Conservation (phyloP, 2,329 filamentous ascomycete species). For the Rhexocercosporidium sp. region DNA sequence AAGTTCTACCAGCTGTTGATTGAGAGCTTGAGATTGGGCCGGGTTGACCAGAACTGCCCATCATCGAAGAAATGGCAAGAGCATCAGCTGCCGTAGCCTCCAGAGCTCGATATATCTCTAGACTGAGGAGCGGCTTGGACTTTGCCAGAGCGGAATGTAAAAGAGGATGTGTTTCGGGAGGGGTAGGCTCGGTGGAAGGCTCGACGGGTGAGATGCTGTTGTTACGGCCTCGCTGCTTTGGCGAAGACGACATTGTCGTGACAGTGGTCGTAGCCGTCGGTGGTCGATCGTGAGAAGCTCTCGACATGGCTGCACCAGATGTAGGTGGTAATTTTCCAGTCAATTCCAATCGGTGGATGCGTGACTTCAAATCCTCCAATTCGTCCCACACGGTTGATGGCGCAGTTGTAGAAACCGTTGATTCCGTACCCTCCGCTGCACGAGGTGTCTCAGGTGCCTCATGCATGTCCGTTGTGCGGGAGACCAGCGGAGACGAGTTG, state of each 20-base stretch:
- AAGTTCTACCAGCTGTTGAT: conserved; percentile 48
- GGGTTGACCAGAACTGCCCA: conserved; percentile 73
- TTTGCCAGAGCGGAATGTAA: conserved; percentile 82
- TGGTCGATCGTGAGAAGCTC: conserved; percentile 71
- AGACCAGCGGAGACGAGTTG: conserved; percentile 65
- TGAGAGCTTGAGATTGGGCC: conserved; percentile 67
- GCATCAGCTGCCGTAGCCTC: conserved; percentile 85
- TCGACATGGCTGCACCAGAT: conserved; percentile 77
- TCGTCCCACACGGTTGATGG: conserved; percentile 98
- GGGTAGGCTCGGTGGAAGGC: conserved; percentile 47
- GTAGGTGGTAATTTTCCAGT: conserved; percentile 86
- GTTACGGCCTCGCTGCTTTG: conserved; percentile 67
- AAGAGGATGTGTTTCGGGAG: conserved; percentile 72
- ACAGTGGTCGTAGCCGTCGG: conserved; percentile 89
- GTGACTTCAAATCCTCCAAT: conserved; percentile 90
- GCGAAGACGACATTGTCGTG: conserved; percentile 89
- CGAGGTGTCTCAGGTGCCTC: conserved; percentile 50
- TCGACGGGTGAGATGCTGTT: conserved; percentile 53
- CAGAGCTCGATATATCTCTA: conserved; percentile 77
- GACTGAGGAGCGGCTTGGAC: conserved; percentile 70
- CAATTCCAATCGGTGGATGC: conserved; percentile 87
- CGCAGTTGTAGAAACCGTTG: conserved; percentile 84
- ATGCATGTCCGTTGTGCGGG: conserved; percentile 49
- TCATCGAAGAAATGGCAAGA: conserved; percentile 76
- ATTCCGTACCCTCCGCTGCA: conserved; percentile 75